A percentile compares a stretch with the other conserved stretches of the same genome.
Conservation (phyloP, 306 rosid species). For the Alnus glutinosa region DNA sequence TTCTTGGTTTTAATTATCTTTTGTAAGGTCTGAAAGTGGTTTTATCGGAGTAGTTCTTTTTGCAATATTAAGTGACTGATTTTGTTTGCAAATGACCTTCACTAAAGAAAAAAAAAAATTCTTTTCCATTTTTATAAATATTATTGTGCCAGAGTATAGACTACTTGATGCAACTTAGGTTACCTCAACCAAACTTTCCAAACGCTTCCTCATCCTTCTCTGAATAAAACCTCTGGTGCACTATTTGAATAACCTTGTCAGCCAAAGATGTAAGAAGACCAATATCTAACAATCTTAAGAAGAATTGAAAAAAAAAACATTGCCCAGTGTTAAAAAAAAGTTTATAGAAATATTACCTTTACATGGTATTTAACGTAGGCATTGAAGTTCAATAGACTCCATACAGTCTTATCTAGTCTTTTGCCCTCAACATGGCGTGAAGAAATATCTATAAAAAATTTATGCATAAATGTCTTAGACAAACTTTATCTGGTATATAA, state of each 20-base stretch:
- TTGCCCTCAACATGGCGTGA: conserved; percentile 63
- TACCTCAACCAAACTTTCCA: conserved; percentile 72
- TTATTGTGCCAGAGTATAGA: conserved; percentile 9
- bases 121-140: neutral
- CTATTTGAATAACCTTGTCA: conserved; percentile 37
- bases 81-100: too few relatives aligned
- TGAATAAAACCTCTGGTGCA: conserved; percentile 80
- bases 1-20: conserved; percentile 16
- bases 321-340: conserved; percentile 5
- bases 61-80: neutral
- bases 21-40: conserved; percentile 5
- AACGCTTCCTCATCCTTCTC: conserved; percentile 77
- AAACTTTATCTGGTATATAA: neutral
- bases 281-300: conserved; percentile 15
- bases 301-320: neutral
- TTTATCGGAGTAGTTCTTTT: conserved; percentile 1
- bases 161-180: neutral
- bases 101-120: too few relatives aligned
- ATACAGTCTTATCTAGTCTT: conserved; percentile 72
- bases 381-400: conserved; percentile 80
- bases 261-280: conserved; percentile 12
- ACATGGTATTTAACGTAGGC: conserved; percentile 70
- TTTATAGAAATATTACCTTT: conserved; percentile 51
- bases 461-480: conserved; percentile 15
- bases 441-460: conserved; percentile 54